These are phyloP conservation scores for Aspergillus egyptiacus DNA, from an alignment of 495 filamentous ascomycete species.

Conservation along the genomic window DNA sequence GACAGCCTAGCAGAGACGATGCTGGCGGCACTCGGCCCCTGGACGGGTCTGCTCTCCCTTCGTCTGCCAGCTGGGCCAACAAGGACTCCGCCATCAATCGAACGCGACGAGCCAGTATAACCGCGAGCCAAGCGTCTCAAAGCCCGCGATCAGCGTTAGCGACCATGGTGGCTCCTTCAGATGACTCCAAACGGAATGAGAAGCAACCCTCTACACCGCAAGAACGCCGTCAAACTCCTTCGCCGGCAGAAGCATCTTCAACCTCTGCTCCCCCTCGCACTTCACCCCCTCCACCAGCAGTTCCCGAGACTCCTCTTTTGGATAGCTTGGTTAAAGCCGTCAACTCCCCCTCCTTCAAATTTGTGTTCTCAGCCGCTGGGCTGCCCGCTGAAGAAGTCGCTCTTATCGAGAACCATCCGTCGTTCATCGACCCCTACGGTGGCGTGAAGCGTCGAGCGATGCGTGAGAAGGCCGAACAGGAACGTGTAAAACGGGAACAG, in stretches of 20 bases:
- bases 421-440: conserved; percentile 73
- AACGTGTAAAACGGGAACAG: conserved; percentile 57
- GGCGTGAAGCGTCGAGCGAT: conserved; percentile 68
- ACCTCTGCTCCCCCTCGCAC: conserved; percentile 15
- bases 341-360: conserved; percentile 53
- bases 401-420: conserved; percentile 59
- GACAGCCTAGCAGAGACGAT: conserved; percentile 72
- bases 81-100: conserved; percentile 63
- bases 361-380: conserved; percentile 49
- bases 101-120: conserved; percentile 65
- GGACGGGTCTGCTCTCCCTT: conserved; percentile 82
- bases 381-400: conserved; percentile 50
- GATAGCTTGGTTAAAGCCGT: conserved; percentile 49
- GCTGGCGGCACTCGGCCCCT: conserved; percentile 48
- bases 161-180: conserved; percentile 43
- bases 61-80: conserved; percentile 88
- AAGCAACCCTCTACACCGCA: conserved; percentile 28
- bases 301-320: conserved; percentile 34
- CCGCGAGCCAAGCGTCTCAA: conserved; percentile 69
- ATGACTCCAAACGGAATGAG: conserved; percentile 36
- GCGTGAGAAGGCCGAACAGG: conserved; percentile 59
- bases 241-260: conserved; percentile 23
- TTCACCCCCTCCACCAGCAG: conserved; percentile 17
- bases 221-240: conserved; percentile 22
- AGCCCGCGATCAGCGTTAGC: conserved; percentile 70